Base-by-base conservation (phyloP, 495 filamentous ascomycete species). In the Penicillium riverlandense region DNA sequence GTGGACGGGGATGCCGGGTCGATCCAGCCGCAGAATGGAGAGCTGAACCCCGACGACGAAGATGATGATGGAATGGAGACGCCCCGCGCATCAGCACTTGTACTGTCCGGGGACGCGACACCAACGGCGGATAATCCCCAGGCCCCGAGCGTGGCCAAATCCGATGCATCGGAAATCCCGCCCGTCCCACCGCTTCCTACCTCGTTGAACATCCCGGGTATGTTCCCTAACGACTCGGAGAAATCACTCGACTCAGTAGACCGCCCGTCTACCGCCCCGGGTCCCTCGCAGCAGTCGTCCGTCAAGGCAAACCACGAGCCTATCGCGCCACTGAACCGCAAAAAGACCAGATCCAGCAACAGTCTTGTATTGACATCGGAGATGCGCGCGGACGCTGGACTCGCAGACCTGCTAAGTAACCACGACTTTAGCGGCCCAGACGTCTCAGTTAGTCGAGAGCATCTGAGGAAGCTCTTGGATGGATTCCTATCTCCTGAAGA, bases 161-260 rank as follows among this genome's bases (percentile, higher is more conserved):
- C 55, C 11, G 53, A 63, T 27, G 54, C 22, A 22, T 22, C 22
- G 22, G 22, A 48, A 15, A 68, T 73, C 13, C 67, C 70, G 6
- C 70, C 70, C 7, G 69, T 73, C 2, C 70, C 68, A 13, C 70
- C 70, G 10, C 63, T 71, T 14, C 70, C 70, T 27, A 48, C 52
- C 1, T 58, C 53, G 8, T 46, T 73, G n/a, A 48, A 61, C 14
- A 62, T 68, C 31, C 65, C 65, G 6, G 63, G 63, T 22, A 59
- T 61, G 29, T 64, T 63, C 38, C 61, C 67, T 5, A 64, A 62
- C 32, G 63, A 62, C 35, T 64, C 63, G n/a, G 60, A 66, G 40
- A 61, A 61, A 11, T 69, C 62, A 5, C 38, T 65, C 42, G 14
- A 55, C 5, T 57, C 55, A 30, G 37, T 48, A 14, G 65, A 65